Base-by-base conservation (phyloP, 2,329 filamentous ascomycete species). In the Microsporum ferrugineum region DNA sequence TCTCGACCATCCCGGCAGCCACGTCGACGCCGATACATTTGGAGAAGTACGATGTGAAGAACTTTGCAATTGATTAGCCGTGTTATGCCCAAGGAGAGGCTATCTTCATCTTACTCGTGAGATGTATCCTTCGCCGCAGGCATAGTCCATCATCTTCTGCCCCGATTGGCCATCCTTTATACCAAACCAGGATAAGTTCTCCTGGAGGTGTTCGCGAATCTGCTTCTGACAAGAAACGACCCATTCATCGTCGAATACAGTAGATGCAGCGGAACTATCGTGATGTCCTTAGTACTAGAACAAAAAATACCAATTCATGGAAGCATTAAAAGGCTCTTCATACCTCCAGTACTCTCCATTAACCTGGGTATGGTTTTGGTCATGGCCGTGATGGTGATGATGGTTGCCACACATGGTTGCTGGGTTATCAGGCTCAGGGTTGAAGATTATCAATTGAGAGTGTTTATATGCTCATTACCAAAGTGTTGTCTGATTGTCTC, bases 141-240 rank as follows among this genome's bases (percentile, higher is more conserved):
- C 65, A 55, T 62, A 66, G 27, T 66, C 65, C 10, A 66, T 62
- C 57, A 66, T 63, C 60, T 65, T 66, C 38, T n/a, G 57, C 47
- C 36, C 43, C 8, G 8, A 29, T 34, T 33, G 17, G 8, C 23
- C 43, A 47, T 47, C 43, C 2, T 8, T 47, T 29, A 63, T 60
- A 33, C 62, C 63, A 36, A 65, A 55, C 64, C 64, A 66, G 8
- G 61, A n/a, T 5, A 63, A 43, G 47, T 65, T 63, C 17, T 62
- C 56, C n/a, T 63, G 55, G 3, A 66, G 33, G 43, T 64, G 61
- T 8, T 49, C 41, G 2, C 38, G 34, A 27, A 63, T 61, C 23
- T 64, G 34, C 27, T 12, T 27, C 12, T 61, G 58, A 17, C 63
- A n/a, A 23, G 58, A 57, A 23, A 61, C 29, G 27, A 64, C 58